A percentile compares a stretch with the other conserved stretches of the same genome.
Conservation (phyloP, 2,329 filamentous ascomycete genomes). For the Leptographium galeiforme region DNA sequence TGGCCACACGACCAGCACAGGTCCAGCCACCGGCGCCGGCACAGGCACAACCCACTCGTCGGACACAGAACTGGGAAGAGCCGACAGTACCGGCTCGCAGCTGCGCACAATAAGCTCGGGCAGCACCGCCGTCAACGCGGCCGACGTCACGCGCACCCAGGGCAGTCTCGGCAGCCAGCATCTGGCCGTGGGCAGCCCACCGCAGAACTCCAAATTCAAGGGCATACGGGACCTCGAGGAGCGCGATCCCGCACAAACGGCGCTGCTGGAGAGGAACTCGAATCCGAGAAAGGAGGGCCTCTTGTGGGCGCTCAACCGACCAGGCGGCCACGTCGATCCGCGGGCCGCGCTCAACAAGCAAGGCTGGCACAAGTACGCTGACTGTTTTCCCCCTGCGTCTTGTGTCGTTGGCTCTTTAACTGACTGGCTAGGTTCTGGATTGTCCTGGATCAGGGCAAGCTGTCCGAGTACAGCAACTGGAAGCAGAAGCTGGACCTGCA, state of each 20-base stretch:
- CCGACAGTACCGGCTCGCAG: slow-evolving; percentile 62
- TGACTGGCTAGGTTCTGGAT: slow-evolving; percentile 71
- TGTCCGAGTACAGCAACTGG: slow-evolving; percentile 99
- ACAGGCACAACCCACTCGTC: slow-evolving; percentile 18
- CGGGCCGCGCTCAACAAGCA: slow-evolving; percentile 82
- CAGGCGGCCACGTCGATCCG: slow-evolving; percentile 88
- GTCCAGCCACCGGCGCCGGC: background rate
- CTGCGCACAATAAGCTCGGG: slow-evolving; percentile 24
- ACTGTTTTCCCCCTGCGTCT: no score
- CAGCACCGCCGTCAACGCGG: slow-evolving; percentile 18
- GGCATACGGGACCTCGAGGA: slow-evolving; percentile 89
- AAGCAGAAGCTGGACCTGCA: slow-evolving; percentile 94
- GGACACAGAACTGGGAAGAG: slow-evolving; percentile 57
- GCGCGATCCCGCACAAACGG: slow-evolving; percentile 45
- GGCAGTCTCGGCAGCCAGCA: slow-evolving; percentile 37
- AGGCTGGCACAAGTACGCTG: slow-evolving; percentile 97
- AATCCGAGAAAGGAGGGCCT: slow-evolving; percentile 84
- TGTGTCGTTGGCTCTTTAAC: no score
- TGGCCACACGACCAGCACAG: background rate
- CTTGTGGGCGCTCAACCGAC: slow-evolving; percentile 84
- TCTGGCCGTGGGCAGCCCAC: slow-evolving; percentile 33
- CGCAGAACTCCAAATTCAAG: slow-evolving; percentile 56
- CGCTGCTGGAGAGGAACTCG: slow-evolving; percentile 41
- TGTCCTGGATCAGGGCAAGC: slow-evolving; percentile 86
- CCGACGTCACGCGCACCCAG: slow-evolving; percentile 42